Evolutionary conservation across 805 yeast genomes (phyloP).

Genomic region (Metschnikowia baotianmanensis): DNA sequence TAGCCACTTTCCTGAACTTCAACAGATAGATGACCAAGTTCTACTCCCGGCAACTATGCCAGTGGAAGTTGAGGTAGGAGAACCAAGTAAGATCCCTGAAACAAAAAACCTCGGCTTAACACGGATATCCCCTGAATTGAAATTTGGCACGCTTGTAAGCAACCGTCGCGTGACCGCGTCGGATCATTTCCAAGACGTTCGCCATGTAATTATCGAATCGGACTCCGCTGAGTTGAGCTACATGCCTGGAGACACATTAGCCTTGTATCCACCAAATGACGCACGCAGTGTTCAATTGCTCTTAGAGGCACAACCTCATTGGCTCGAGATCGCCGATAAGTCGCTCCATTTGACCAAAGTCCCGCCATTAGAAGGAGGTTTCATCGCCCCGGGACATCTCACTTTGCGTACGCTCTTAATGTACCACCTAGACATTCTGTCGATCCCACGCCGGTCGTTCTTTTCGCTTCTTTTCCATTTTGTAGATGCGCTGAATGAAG

Average conservation of each 20-base stretch:
- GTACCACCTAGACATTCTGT: slow-evolving; percentile 76
- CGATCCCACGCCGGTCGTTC: slow-evolving; percentile 83
- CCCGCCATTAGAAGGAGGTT: slow-evolving; percentile 55
- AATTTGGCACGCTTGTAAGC: slow-evolving; percentile 44
- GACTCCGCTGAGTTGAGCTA: slow-evolving; percentile 34
- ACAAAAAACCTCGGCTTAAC: slow-evolving; percentile 9
- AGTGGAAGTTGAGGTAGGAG: slow-evolving; percentile 12
- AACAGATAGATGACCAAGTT: slow-evolving; percentile 22
- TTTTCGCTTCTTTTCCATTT: slow-evolving; percentile 75
- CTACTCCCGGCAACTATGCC: slow-evolving; percentile 29
- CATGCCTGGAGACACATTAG: slow-evolving; percentile 78
- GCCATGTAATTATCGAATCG: slow-evolving; percentile 51
- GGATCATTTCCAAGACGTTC: slow-evolving; percentile 89
- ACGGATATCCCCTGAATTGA: slow-evolving; percentile 11
- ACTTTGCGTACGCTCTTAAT: slow-evolving; percentile 73
- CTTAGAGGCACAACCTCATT: slow-evolving; percentile 61
- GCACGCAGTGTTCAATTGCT: slow-evolving; percentile 60
- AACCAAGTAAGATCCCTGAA: slow-evolving; percentile 1
- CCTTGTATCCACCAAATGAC: slow-evolving; percentile 73
- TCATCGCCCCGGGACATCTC: slow-evolving; percentile 44
- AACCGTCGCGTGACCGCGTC: slow-evolving; percentile 63
- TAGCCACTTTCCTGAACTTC: slow-evolving; percentile 23
- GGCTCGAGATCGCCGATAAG: slow-evolving; percentile 70
- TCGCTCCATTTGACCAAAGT: slow-evolving; percentile 42
- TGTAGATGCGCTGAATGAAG: slow-evolving; percentile 42